Conservation (phyloP, 805 yeast genomes). For the Spathaspora sp. region DNA sequence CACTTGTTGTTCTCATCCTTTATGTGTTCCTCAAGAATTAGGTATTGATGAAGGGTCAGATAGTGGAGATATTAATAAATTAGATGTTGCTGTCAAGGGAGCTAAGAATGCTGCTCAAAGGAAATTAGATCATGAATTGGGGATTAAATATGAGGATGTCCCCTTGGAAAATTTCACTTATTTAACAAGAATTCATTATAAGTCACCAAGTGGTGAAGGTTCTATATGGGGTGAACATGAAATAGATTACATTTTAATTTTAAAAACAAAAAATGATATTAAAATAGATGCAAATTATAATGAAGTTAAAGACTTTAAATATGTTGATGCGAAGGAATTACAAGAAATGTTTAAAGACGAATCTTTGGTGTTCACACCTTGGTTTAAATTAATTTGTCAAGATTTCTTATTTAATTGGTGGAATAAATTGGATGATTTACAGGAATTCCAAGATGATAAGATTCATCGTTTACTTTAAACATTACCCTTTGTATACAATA, state of each 20-base stretch:
- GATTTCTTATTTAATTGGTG: slow-evolving; percentile 92
- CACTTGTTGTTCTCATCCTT: slow-evolving; percentile 98
- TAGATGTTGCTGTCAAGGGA: slow-evolving; percentile 67
- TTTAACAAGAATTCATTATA: slow-evolving; percentile 91
- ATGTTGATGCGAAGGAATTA: slow-evolving; percentile 67
- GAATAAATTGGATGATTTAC: slow-evolving; percentile 64
- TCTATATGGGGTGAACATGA: slow-evolving; percentile 95
- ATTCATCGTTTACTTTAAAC: slow-evolving; percentile 48
- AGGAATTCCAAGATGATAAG: slow-evolving; percentile 42
- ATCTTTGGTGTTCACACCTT: slow-evolving; percentile 82
- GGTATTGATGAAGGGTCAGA: slow-evolving; percentile 39
- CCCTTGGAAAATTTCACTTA: slow-evolving; percentile 71
- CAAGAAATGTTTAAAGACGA: slow-evolving; percentile 72
- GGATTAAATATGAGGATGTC: slow-evolving; percentile 60
- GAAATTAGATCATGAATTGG: slow-evolving; percentile 89
- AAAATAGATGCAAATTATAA: slow-evolving; percentile 58
- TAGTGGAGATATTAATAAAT: slow-evolving; percentile 22
- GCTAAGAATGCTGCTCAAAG: slow-evolving; percentile 87
- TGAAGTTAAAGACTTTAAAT: slow-evolving; percentile 79
- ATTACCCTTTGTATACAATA: not conserved
- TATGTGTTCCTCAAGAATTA: slow-evolving; percentile 77
- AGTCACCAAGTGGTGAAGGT: slow-evolving; percentile 66
- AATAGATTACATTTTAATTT: slow-evolving; percentile 88
- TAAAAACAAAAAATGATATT: slow-evolving; percentile 50
- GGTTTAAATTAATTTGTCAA: slow-evolving; percentile 96